Conservation (phyloP, 805 yeast genomes). For the Myxozyma udenii region DNA sequence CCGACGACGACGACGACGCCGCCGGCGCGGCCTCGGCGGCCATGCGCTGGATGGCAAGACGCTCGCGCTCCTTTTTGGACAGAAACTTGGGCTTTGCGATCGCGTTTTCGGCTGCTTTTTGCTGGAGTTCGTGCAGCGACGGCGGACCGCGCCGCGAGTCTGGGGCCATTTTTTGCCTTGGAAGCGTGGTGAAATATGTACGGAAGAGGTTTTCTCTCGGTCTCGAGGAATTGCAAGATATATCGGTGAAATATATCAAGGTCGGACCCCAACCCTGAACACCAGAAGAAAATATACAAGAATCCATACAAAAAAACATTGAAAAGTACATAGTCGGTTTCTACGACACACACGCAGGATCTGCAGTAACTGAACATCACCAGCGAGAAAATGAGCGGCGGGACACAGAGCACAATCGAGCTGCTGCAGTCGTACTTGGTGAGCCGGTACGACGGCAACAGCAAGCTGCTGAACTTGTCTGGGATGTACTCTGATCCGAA, state of each 20-base stretch:
- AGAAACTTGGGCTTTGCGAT: conserved; percentile 44
- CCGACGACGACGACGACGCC: not conserved
- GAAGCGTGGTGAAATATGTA: too few species aligned
- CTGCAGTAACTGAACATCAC: too few species aligned
- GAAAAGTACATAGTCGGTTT: too few species aligned
- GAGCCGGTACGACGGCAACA: conserved; percentile 62
- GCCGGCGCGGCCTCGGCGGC: conserved; percentile 6
- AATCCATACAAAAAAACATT: too few species aligned
- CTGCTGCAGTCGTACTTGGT: conserved; percentile 58
- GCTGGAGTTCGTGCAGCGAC: conserved; percentile 37
- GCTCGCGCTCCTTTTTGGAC: conserved; percentile 47
- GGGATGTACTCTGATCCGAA: conserved; percentile 62
- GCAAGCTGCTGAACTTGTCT: conserved; percentile 67
- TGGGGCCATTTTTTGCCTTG: not conserved
- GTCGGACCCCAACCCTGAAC: too few species aligned
- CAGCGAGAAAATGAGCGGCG: not conserved
- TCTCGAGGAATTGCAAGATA: too few species aligned
- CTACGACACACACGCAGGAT: too few species aligned
- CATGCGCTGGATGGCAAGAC: conserved; percentile 35
- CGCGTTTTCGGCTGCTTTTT: conserved; percentile 27
- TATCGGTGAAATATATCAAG: too few species aligned
- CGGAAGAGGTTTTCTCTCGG: too few species aligned
- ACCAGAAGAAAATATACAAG: too few species aligned
- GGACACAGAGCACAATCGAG: conserved; percentile 51
- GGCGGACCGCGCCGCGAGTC: conserved; percentile 29